Conservation (phyloP, 768 basidiomycete genomes). For the Chlorophyllum brunneum region DNA sequence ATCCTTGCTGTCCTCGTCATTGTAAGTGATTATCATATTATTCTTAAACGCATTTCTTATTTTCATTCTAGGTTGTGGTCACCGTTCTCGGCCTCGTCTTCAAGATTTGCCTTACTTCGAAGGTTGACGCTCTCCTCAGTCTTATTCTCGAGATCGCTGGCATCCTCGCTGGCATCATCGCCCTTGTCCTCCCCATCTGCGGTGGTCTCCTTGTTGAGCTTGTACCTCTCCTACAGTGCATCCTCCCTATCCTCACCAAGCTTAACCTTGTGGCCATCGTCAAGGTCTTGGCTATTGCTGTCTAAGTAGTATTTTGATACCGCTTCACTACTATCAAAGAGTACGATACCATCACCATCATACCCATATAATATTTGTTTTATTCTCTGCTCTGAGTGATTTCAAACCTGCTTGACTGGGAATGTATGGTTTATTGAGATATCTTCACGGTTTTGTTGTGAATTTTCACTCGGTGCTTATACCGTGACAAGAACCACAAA, state of each 20-base stretch:
- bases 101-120: slow-evolving; percentile 1
- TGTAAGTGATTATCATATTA: slow-evolving; percentile 12
- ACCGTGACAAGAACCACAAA: too few relatives aligned
- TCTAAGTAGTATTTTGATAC: neutral
- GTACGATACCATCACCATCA: too few relatives aligned
- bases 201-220: neutral
- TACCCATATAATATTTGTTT: too few relatives aligned
- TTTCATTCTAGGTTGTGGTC: neutral
- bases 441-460: too few relatives aligned
- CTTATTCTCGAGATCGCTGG: slow-evolving; percentile 8
- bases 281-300: neutral
- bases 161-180: slow-evolving; percentile 11
- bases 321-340: neutral
- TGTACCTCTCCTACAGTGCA: neutral
- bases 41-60: neutral
- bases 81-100: neutral
- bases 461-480: too few relatives aligned
- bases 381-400: too few relatives aligned
- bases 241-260: neutral
- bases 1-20: slow-evolving; percentile 11
- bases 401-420: too few relatives aligned
- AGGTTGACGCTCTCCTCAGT: slow-evolving; percentile 11
- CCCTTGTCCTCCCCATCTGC: neutral
- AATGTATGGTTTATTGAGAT: too few relatives aligned
- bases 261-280: neutral